Evolutionary conservation across 257 asterid genomes (phyloP), one percentile per base, ranked within the genome.

Genomic region (Capsicum pubescens): DNA sequence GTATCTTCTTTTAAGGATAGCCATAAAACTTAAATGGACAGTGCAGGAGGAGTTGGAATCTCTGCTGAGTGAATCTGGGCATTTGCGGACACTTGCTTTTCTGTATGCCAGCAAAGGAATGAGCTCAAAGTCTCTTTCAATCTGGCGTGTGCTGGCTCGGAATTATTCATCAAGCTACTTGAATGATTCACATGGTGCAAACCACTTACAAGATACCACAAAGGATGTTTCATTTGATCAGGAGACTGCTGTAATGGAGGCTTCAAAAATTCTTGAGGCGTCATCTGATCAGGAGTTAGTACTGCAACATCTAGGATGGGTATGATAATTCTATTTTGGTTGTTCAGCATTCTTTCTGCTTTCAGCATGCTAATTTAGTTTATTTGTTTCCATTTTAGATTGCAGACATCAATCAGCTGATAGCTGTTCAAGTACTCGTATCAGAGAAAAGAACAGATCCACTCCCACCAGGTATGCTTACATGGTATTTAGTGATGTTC

Each of bases 41-140:
- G 98, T 92, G 95, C 99, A 97, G 99, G 99, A 97, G 94, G 99
- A 97, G 93, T 93, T 97, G 87, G 99, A 97, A 89, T 84, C 94
- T 60, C 85, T 97, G 84, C 89, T 97, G 87, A 92, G 82, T 84
- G 99, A 92, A 44, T 95, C 99, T 87, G 97, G 98, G 87, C 99
- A 97, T 91, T 86, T 93, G 85, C 94, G 98, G 70, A 85, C 98
- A 58, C 98, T 97, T 87, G 99, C 99, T 83, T 93, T 94, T 88
- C 86, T 97, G 79, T 97, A 91, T 86, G 91, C 99, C 87, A 92
- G 97, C 87, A 97, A 97, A 90, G 98, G 98, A 82, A 87, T 95
- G 94, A 91, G 90, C 88, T 92, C 95, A 36, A 92, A 97, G 86
- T 98, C 98, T 87, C 94, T 97, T 80, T 87, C 94, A 61, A 92